Conservation (phyloP, 116 monocot species). For the Papilionanthe hybrid region DNA sequence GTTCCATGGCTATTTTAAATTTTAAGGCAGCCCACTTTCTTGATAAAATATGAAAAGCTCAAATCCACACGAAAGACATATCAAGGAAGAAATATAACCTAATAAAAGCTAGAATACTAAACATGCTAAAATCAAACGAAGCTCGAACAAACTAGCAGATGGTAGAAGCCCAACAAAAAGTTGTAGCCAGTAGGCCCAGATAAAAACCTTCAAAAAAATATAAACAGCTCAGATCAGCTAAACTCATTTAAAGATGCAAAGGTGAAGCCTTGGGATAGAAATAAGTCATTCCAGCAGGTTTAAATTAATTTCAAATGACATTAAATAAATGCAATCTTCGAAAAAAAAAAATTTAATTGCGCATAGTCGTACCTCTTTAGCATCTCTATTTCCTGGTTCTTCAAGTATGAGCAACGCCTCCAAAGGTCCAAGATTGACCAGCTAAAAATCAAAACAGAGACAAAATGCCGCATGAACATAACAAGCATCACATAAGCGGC, state of each 20-base stretch:
- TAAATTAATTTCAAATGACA: neutral
- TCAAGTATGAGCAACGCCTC: constrained; percentile 38
- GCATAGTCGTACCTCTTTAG: constrained; percentile 20
- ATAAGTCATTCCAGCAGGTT: neutral
- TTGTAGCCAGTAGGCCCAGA: neutral
- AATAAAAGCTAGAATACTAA: neutral
- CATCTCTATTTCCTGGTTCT: constrained; percentile 18
- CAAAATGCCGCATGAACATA: constrained; percentile 9
- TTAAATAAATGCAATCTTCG: neutral
- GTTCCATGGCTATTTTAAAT: neutral
- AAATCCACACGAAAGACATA: neutral
- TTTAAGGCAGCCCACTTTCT: neutral
- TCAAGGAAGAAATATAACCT: neutral
- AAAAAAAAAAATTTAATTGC: neutral
- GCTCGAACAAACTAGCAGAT: neutral
- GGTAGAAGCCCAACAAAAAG: neutral
- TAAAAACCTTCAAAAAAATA: neutral
- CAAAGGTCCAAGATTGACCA: constrained; percentile 33
- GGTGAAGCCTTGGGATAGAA: neutral
- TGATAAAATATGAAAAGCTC: neutral
- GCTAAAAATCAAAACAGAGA: constrained; percentile 24
- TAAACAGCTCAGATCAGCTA: neutral
- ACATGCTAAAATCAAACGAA: neutral
- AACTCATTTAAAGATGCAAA: neutral
- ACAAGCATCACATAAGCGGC: neutral